These are phyloP conservation scores for Biancaea sappan DNA, from an alignment of 306 rosid species.

Conservation along the genomic window DNA sequence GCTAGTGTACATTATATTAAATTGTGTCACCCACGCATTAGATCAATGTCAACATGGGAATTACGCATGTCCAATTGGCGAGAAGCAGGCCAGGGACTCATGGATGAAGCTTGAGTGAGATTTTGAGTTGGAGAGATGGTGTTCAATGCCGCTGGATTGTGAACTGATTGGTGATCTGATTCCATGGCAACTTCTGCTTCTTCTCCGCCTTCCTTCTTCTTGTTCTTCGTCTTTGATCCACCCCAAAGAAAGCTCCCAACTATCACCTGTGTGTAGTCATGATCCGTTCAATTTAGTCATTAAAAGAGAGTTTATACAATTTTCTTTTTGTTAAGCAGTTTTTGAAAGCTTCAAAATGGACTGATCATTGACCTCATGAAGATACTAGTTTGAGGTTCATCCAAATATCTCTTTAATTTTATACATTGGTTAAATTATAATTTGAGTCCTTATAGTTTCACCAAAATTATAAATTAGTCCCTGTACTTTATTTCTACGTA, in stretches of 20 bases:
- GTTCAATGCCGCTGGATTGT: conserved; percentile 51
- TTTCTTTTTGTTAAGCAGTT: too few relatives aligned
- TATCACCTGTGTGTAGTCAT: conserved; percentile 74
- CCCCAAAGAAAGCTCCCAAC: conserved; percentile 95
- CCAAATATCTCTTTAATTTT: too few relatives aligned
- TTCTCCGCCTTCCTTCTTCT: conserved; percentile 61
- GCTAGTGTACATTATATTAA: conserved; percentile 27
- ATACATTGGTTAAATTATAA: too few relatives aligned
- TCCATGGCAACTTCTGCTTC: conserved; percentile 59
- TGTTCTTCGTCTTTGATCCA: conserved; percentile 63
- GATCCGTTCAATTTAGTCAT: conserved; percentile 22
- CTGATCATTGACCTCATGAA: too few relatives aligned
- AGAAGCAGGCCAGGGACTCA: conserved; percentile 72
- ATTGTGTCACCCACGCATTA: conserved; percentile 82
- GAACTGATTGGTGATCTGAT: conserved; percentile 60
- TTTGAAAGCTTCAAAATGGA: too few relatives aligned
- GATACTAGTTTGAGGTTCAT: too few relatives aligned
- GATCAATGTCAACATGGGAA: conserved; percentile 84
- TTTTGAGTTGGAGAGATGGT: conserved; percentile 55
- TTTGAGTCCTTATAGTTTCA: too few relatives aligned
- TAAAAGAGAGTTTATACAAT: too few relatives aligned
- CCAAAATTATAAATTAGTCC: too few relatives aligned
- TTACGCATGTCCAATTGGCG: conserved; percentile 79
- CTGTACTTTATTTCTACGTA: too few relatives aligned
- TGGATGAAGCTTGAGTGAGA: conserved; percentile 59